A percentile compares a stretch with the other conserved stretches of the same genome.
phyloP scores from a whole-genome alignment of 164 flowering plant genomes.

The Stephania yunnanensis region DNA sequence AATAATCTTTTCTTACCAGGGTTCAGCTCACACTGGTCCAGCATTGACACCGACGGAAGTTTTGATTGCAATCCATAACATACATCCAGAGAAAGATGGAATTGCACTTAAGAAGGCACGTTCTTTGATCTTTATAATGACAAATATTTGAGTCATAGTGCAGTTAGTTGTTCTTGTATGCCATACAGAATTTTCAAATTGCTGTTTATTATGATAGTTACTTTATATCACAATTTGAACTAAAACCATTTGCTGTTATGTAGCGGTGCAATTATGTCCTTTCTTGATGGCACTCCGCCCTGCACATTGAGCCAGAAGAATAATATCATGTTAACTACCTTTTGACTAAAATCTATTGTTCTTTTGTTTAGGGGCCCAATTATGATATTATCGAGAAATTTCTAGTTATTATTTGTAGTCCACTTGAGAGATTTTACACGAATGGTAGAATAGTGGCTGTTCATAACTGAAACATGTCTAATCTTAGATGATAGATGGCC shows the following conservation, averaged over 20 bases:
- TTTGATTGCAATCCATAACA: constrained; percentile 88
- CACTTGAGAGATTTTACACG: not conserved
- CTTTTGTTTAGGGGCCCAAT: too few species aligned
- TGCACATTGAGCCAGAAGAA: too few species aligned
- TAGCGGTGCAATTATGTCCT: too few species aligned
- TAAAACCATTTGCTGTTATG: not conserved
- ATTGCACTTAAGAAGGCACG: constrained; percentile 84
- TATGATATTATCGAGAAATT: too few species aligned
- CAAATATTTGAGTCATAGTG: not conserved
- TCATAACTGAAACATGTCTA: not conserved
- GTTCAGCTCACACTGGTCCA: constrained; percentile 98
- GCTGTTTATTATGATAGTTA: not conserved
- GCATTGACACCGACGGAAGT: constrained; percentile 98
- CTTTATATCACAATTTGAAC: not conserved
- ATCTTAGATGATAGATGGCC: not conserved
- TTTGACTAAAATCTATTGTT: too few species aligned
- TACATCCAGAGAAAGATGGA: constrained; percentile 80
- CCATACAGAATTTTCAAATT: not conserved
- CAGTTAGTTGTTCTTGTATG: not conserved
- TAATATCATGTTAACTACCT: too few species aligned
- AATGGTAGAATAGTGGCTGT: not conserved
- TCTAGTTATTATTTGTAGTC: not conserved
- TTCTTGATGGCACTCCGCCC: too few species aligned
- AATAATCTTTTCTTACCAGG: constrained; percentile 43
- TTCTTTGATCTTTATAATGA: not conserved